Evolutionary conservation across 805 yeast species (phyloP).

Genomic region (Isabelozyma rhagii): DNA sequence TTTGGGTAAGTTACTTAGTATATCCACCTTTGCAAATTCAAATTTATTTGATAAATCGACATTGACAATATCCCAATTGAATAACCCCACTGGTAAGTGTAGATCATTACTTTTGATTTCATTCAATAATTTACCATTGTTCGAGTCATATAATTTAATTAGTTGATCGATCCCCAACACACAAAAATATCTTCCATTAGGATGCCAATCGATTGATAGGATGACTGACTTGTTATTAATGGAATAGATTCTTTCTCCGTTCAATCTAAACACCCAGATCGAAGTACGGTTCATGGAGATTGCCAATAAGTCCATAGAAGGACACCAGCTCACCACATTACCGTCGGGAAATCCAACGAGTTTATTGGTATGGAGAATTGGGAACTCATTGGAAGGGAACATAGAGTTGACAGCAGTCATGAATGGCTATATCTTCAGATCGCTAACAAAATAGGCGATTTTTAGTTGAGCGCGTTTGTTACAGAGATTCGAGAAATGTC

Average conservation of each 20-base stretch:
- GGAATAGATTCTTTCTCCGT: constrained; percentile 53
- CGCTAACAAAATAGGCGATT: neutral
- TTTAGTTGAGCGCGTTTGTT: neutral
- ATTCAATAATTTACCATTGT: constrained; percentile 41
- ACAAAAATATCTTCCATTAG: constrained; percentile 40
- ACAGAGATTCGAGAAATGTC: too few relatives aligned
- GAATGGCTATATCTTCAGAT: too few relatives aligned
- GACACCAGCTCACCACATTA: constrained; percentile 45
- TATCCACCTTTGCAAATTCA: constrained; percentile 23
- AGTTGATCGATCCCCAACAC: constrained; percentile 43
- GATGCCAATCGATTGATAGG: constrained; percentile 27
- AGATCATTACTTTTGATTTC: constrained; percentile 13
- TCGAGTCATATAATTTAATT: constrained; percentile 44
- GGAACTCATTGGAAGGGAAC: neutral
- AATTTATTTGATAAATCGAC: constrained; percentile 4
- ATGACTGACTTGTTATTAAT: constrained; percentile 34
- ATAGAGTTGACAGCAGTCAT: too few relatives aligned
- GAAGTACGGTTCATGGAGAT: constrained; percentile 49
- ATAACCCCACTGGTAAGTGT: constrained; percentile 9
- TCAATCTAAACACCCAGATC: constrained; percentile 49
- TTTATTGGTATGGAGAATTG: constrained; percentile 4
- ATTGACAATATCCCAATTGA: constrained; percentile 10
- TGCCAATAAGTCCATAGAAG: constrained; percentile 51
- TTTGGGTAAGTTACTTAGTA: constrained; percentile 33
- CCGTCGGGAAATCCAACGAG: constrained; percentile 32